Evolutionary conservation across 371 early-diverging fungal genomes (phyloP).

Genomic region (Parasitella parasitica): DNA sequence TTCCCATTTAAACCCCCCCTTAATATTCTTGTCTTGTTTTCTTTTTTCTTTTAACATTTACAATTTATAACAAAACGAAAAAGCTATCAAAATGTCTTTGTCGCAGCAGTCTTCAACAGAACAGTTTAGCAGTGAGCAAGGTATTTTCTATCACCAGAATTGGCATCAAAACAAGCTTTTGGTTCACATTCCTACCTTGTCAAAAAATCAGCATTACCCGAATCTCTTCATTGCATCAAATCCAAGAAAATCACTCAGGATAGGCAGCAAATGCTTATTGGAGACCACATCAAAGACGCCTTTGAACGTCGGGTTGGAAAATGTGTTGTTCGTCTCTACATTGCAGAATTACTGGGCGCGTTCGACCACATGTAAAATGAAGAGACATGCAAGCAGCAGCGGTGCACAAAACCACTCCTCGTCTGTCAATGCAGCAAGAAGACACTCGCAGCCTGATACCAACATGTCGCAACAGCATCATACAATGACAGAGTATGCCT

Average conservation of each 20-base stretch:
- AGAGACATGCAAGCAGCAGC: neutral
- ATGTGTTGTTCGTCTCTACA: slow-evolving; percentile 18
- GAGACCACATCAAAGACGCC: slow-evolving; percentile 10
- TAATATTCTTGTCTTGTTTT: neutral
- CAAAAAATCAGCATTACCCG: neutral
- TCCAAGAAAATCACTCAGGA: neutral
- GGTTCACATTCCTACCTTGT: neutral
- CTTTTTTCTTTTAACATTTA: too few relatives aligned
- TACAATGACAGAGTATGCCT: slow-evolving; percentile 39
- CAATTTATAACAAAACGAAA: neutral
- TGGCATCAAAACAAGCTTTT: neutral
- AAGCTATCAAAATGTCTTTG: neutral
- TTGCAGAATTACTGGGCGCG: slow-evolving; percentile 9
- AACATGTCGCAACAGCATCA: neutral
- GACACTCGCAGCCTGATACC: slow-evolving; percentile 61
- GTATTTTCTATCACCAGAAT: neutral
- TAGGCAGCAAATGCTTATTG: neutral
- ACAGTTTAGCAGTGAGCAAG: neutral
- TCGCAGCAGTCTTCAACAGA: neutral
- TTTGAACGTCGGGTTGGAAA: slow-evolving; percentile 9
- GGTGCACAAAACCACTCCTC: neutral
- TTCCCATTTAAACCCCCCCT: neutral
- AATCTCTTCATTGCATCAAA: neutral
- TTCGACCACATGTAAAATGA: slow-evolving; percentile 5
- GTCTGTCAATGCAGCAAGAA: slow-evolving; percentile 37